Evolutionary conservation across 129 eudicot species (phyloP).

Genomic region (Glebionis coronaria): DNA sequence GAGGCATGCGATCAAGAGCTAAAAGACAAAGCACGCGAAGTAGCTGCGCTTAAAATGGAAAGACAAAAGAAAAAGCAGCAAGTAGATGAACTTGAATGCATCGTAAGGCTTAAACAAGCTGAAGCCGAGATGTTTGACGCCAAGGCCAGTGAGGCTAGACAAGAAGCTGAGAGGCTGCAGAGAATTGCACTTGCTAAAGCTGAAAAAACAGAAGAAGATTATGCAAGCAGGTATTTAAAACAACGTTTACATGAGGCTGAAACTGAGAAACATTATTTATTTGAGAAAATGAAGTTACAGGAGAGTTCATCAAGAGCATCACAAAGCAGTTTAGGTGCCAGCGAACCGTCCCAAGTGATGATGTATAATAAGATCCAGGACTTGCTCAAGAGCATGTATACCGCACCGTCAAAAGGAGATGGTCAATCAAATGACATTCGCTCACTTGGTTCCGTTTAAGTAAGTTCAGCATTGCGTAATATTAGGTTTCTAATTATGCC

Average conservation of each 20-base stretch:
- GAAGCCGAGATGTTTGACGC: constrained; percentile 87
- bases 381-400: constrained; percentile 69
- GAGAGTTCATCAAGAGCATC: constrained; percentile 67
- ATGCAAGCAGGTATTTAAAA: constrained; percentile 72
- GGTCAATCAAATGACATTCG: constrained; percentile 41
- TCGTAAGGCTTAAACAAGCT: constrained; percentile 77
- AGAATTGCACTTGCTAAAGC: constrained; percentile 72
- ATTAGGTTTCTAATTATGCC: not conserved
- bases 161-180: constrained; percentile 78
- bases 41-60: constrained; percentile 61
- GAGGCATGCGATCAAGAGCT: constrained; percentile 87
- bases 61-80: constrained; percentile 74
- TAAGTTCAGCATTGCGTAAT: constrained; percentile 8
- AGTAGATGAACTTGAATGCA: constrained; percentile 74
- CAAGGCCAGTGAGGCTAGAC: constrained; percentile 77
- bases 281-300: constrained; percentile 77
- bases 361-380: constrained; percentile 68
- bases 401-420: constrained; percentile 46
- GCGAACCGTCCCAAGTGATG: constrained; percentile 63
- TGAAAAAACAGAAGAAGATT: constrained; percentile 79
- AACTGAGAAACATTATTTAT: constrained; percentile 76
- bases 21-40: constrained; percentile 77
- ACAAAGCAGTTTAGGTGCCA: constrained; percentile 46
- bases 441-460: constrained; percentile 41
- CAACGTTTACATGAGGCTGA: constrained; percentile 77